A percentile compares a stretch with the other conserved stretches of the same genome.
phyloP scores from a whole-genome alignment of 164 flowering plant genomes.

The grape (Vitis vinifera) region DNA sequence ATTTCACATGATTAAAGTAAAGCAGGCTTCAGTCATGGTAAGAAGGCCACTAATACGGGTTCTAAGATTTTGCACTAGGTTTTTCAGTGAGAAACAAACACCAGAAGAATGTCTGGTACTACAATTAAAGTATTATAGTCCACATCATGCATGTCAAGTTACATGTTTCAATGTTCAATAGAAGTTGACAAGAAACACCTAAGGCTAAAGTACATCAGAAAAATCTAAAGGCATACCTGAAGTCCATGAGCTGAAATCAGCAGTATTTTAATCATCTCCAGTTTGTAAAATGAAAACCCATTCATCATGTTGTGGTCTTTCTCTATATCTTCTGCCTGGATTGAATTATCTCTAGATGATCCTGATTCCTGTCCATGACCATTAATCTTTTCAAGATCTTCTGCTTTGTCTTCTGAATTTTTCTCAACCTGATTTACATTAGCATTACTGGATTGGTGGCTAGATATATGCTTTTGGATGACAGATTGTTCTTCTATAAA shows the following conservation, averaged over 20 bases:
- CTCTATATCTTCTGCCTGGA: slow-evolving; percentile 43
- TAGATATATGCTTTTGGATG: slow-evolving; percentile 50
- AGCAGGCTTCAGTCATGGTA: background rate
- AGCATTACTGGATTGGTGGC: slow-evolving; percentile 22
- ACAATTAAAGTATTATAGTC: background rate
- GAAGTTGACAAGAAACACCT: background rate
- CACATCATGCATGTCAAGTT: background rate
- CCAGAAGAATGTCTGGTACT: background rate
- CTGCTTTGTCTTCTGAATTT: slow-evolving; percentile 26
- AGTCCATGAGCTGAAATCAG: slow-evolving; percentile 65
- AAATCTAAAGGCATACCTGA: slow-evolving; percentile 41
- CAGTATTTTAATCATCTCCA: slow-evolving; percentile 80
- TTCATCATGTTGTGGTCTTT: slow-evolving; percentile 37
- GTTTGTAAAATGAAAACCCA: slow-evolving; percentile 74
- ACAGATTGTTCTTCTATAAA: slow-evolving; percentile 62
- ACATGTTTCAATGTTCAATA: background rate
- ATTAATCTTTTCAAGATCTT: slow-evolving; percentile 30
- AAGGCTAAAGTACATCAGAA: background rate
- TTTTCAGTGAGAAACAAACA: background rate
- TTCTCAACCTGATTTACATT: slow-evolving; percentile 25
- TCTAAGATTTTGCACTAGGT: background rate
- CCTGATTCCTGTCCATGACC: slow-evolving; percentile 38
- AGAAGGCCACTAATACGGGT: background rate
- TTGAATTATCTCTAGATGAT: slow-evolving; percentile 39
- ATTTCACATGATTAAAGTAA: too few relatives aligned